Evolutionary conservation across 108 stramenopile species (phyloP).

Genomic region (Cylindrotheca closterium): DNA sequence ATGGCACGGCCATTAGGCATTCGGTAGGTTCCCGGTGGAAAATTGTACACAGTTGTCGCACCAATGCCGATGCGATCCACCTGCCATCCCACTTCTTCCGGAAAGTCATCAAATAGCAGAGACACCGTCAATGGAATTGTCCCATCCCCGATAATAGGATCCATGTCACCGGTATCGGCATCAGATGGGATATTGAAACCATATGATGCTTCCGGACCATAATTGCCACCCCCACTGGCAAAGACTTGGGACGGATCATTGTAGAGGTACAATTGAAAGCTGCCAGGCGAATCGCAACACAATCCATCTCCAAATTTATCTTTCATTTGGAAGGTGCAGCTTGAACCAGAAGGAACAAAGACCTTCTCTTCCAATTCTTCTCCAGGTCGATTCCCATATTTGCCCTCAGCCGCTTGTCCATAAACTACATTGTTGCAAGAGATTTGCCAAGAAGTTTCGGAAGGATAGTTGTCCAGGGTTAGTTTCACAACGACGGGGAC

Average conservation of each 20-base stretch:
- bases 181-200: slow-evolving; percentile 2
- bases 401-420: slow-evolving; percentile 4
- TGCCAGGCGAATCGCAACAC: slow-evolving; percentile 34
- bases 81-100: slow-evolving; percentile 35
- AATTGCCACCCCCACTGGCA: slow-evolving; percentile 13
- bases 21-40: slow-evolving; percentile 25
- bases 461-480: slow-evolving; percentile 29
- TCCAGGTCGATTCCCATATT: slow-evolving; percentile 1
- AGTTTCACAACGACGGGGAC: slow-evolving; percentile 22
- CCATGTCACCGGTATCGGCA: neutral
- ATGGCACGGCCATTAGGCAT: slow-evolving; percentile 8
- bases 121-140: slow-evolving; percentile 30
- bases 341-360: slow-evolving; percentile 22
- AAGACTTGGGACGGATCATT: slow-evolving; percentile 6
- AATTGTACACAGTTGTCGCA: slow-evolving; percentile 26
- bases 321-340: slow-evolving; percentile 12
- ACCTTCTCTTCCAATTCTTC: slow-evolving; percentile 10
- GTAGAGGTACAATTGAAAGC: slow-evolving; percentile 11
- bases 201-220: slow-evolving; percentile 7
- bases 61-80: slow-evolving; percentile 20
- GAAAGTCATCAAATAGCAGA: slow-evolving; percentile 25
- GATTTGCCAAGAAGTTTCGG: slow-evolving; percentile 33
- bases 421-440: neutral
- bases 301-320: slow-evolving; percentile 37
- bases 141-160: slow-evolving; percentile 12